Percentiles rank a stretch among this genome's conserved stretches.
Evolutionary conservation across 768 basidiomycete species (phyloP).

Genomic region (Tulasnella sp.): DNA sequence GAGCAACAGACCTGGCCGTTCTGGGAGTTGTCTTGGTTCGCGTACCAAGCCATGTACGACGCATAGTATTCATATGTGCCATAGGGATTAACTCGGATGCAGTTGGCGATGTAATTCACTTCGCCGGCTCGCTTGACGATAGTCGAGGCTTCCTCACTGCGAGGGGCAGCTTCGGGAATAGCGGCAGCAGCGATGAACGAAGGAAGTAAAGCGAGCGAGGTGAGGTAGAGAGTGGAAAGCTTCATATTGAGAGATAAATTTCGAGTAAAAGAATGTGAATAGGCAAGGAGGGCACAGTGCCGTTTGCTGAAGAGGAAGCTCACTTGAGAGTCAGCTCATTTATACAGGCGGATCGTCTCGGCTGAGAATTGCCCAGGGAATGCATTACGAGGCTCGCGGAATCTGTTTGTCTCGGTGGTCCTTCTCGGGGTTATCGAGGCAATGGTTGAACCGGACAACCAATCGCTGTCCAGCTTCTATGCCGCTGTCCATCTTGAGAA

Average conservation of each 20-base stretch:
- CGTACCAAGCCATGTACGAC: neutral
- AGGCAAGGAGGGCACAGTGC: neutral
- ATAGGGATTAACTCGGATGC: neutral
- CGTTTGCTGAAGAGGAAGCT: neutral
- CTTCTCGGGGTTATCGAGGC: neutral
- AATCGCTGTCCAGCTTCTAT: neutral
- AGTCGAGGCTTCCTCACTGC: neutral
- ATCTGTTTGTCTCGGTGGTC: neutral
- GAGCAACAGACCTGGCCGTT: neutral
- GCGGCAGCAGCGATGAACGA: neutral
- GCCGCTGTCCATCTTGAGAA: neutral
- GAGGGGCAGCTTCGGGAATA: neutral
- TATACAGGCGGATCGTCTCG: neutral
- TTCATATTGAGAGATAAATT: neutral
- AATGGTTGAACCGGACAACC: neutral
- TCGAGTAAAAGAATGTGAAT: neutral
- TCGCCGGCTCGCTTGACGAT: neutral
- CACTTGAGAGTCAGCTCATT: neutral
- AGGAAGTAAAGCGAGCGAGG: neutral
- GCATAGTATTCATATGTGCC: neutral
- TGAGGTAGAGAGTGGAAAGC: neutral
- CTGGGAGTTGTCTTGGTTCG: neutral
- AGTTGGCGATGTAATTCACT: neutral
- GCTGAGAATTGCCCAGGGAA: neutral
- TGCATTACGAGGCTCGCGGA: neutral